Evolutionary conservation across 371 early-diverging fungal genomes (phyloP).

Genomic region (Mucor saturninus): DNA sequence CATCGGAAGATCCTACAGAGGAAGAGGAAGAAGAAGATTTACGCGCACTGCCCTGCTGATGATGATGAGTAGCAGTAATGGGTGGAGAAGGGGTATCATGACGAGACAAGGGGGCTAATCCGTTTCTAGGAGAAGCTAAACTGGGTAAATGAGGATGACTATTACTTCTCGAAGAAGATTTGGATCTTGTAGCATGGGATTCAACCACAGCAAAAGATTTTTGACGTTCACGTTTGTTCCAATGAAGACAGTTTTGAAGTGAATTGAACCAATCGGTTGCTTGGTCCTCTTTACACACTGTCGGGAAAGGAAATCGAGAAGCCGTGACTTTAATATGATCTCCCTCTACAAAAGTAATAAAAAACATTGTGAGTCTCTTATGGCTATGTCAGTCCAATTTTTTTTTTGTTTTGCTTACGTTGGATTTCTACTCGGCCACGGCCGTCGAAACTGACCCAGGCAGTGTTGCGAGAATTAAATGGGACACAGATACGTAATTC

Average conservation of each 20-base stretch:
- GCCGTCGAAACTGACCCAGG: slow-evolving; percentile 93
- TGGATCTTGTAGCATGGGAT: slow-evolving; percentile 15
- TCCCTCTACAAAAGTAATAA: slow-evolving; percentile 58
- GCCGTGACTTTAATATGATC: slow-evolving; percentile 89
- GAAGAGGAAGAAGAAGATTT: slow-evolving; percentile 22
- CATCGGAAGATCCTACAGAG: slow-evolving; percentile 26
- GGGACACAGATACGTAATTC: slow-evolving; percentile 83
- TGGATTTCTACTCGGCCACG: slow-evolving; percentile 85
- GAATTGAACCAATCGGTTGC: slow-evolving; percentile 86
- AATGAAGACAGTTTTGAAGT: slow-evolving; percentile 76
- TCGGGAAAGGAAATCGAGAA: slow-evolving; percentile 87
- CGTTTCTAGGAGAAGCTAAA: background rate
- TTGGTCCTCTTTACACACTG: slow-evolving; percentile 79
- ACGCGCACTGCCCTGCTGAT: slow-evolving; percentile 7
- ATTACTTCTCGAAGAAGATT: background rate
- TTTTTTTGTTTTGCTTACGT: slow-evolving; percentile 39
- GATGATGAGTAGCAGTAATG: slow-evolving; percentile 3
- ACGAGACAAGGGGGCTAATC: background rate
- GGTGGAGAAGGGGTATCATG: slow-evolving; percentile 8
- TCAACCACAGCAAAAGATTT: slow-evolving; percentile 66
- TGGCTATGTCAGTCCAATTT: too few relatives aligned
- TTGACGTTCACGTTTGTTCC: slow-evolving; percentile 84
- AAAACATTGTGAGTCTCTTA: background rate
- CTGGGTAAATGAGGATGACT: slow-evolving; percentile 7
- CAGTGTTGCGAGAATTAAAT: slow-evolving; percentile 75